Evolutionary conservation across 2,329 filamentous ascomycete genomes (phyloP).

Genomic region (Fusarium equiseti): DNA sequence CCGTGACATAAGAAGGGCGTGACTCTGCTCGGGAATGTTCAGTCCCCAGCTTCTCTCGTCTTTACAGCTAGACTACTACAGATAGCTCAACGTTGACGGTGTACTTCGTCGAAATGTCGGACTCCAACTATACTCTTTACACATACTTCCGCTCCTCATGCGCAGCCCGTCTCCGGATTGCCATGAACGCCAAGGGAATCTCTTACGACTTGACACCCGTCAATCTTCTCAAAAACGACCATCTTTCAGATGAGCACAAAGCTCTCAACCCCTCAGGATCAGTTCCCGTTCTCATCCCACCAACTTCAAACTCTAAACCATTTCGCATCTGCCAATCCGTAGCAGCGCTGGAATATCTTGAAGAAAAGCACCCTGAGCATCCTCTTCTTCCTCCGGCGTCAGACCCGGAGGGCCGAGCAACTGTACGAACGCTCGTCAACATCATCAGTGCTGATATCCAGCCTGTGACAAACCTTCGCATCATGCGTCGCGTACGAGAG

Average conservation of each 20-base stretch:
- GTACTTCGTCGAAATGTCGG: conserved; percentile 32
- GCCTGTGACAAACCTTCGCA: conserved; percentile 69
- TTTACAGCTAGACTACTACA: no score
- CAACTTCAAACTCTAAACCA: conserved; percentile 41
- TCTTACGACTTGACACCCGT: conserved; percentile 60
- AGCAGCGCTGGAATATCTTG: conserved; percentile 72
- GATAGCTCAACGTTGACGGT: fast-evolving
- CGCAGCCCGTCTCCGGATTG: conserved; percentile 71
- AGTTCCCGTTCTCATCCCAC: conserved; percentile 65
- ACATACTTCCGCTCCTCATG: conserved; percentile 74
- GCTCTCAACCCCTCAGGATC: conserved; percentile 65
- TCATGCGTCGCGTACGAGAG: conserved; percentile 62
- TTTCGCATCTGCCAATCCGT: conserved; percentile 68
- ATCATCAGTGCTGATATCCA: conserved; percentile 70
- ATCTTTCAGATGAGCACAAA: conserved; percentile 59
- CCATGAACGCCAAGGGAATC: conserved; percentile 67
- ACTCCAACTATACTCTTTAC: conserved; percentile 59
- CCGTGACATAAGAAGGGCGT: conserved; percentile 41
- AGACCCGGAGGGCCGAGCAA: conserved; percentile 58
- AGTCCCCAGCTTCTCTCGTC: fast-evolving
- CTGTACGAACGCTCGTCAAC: conserved; percentile 64
- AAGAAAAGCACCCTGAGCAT: conserved; percentile 62
- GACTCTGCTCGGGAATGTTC: background rate
- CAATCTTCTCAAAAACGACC: conserved; percentile 67
- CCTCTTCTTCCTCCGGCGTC: conserved; percentile 63